A percentile compares a stretch with the other conserved stretches of the same genome.
Evolutionary conservation across 2,329 filamentous ascomycete genomes (phyloP).

Genomic region (Teratosphaeria viscida): DNA sequence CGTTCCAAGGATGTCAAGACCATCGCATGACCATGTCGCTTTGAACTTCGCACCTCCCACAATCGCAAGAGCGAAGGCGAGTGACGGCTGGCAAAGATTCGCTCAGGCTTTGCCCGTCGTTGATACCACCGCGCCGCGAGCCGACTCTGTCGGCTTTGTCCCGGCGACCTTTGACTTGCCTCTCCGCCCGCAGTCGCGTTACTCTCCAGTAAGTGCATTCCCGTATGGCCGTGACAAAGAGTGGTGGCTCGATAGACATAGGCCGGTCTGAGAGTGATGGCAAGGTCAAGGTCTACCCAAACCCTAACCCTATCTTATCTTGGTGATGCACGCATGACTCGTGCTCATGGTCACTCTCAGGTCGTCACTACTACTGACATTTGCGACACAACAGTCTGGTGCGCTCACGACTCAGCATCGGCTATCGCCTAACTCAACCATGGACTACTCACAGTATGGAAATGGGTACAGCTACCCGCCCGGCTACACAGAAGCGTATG

Average conservation of each 20-base stretch:
- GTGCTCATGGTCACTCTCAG: neutral
- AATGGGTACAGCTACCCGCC: slow-evolving; percentile 12
- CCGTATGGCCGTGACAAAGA: neutral
- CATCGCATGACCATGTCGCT: neutral
- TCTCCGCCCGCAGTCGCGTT: neutral
- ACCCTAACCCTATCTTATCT: neutral
- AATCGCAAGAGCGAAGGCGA: neutral
- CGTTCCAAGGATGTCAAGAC: neutral
- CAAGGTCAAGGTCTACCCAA: neutral
- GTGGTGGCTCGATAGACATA: too few relatives aligned
- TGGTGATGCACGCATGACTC: neutral
- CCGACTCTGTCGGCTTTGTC: neutral
- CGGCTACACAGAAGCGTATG: slow-evolving; percentile 32
- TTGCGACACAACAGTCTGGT: neutral
- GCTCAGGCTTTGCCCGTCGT: neutral
- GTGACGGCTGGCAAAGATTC: neutral
- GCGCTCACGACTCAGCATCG: neutral
- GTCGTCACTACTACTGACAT: neutral
- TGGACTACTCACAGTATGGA: slow-evolving; percentile 8
- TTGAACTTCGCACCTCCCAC: neutral
- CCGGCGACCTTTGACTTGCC: neutral
- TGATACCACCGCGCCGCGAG: neutral
- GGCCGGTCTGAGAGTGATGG: too few relatives aligned
- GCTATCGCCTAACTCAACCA: neutral
- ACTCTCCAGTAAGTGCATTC: neutral